Base-by-base conservation (phyloP, 805 yeast genomes). In the Starmerella bombi region DNA sequence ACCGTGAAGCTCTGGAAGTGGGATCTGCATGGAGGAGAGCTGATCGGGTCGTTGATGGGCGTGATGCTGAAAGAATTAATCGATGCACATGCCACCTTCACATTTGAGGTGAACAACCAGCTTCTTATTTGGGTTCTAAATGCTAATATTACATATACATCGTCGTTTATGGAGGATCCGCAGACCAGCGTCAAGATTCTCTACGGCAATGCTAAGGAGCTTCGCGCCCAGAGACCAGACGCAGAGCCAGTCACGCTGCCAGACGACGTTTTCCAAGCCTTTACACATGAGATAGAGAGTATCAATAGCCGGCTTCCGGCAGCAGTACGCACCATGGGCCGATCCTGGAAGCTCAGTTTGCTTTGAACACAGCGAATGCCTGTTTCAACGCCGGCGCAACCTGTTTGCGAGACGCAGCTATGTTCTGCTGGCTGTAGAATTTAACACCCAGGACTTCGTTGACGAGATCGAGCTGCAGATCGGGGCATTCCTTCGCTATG, bases 361-460 rank as follows among this genome's bases (percentile, higher is more conserved):
- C 44, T 60, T 23, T 29, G 16, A 12, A 32, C 9, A 12, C 19
- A 3, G 25, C n/a, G 52, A 40, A 20, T 37, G 41, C 33, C 31
- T 25, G 9, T n/a, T 60, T 50, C 25, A 71, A 40, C 12, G 65
- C 54, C 1, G 96, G 96, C 4, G 82, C 94, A 10, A 85, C 82
- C 56, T 81, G 93, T 56, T 86, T 86, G 52, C 96, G 69, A 27
- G 91, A 80, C 1, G 88, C 86, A 6, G 61, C 57, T 12, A 69
- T 52, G 44, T 79, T 74, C 46, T 66, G 67, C 54, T 79, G 80
- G 47, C 61, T 55, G 42, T 59, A 71, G 32, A 48, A 44, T 17
- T 42, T 38, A n/a, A 53, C 50, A 3, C 37, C 38, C 29, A 43
- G 37, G 9, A 30, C 36, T 17, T 41, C 45, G 20, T 32, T 25